Base-by-base conservation (phyloP, 148 eudicot species). In the Nyssa sinensis region DNA sequence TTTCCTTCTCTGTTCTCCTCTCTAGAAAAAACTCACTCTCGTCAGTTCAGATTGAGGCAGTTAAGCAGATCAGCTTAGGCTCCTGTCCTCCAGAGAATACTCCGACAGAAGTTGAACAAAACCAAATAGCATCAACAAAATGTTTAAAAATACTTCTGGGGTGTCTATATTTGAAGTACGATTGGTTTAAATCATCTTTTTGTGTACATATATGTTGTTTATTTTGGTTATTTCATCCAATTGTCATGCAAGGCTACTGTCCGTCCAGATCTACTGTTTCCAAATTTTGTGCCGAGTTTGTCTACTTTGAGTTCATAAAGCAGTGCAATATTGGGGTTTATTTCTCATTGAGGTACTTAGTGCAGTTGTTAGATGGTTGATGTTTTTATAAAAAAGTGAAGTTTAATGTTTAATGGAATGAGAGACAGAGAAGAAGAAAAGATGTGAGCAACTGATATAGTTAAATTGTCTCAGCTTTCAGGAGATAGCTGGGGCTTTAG, bases 321-420 rank as follows among this genome's bases (percentile, higher is more conserved):
- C 96, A 90, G 39, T 94, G 98, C 97, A 94, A 94, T 79, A 73
- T n/a, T n/a, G n/a, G n/a, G n/a, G n/a, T n/a, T n/a, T n/a, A n/a
- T n/a, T n/a, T n/a, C n/a, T n/a, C n/a, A 28, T 75, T 94, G 86
- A 92, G 97, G 98, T 94, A 88, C 70, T 74, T 28, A 67, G 28
- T 84, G 63, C 55, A 58, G 30, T 76, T 59, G n/a, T 62, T 61
- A 13, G 21, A 12, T n/a, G 51, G 31, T 32, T 79, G n/a, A n/a
- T n/a, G n/a, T n/a, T n/a, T n/a, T n/a, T n/a, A n/a, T n/a, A n/a
- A n/a, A n/a, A n/a, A n/a, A n/a, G n/a, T n/a, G n/a, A n/a, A n/a
- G n/a, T n/a, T n/a, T n/a, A n/a, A n/a, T n/a, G n/a, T n/a, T n/a
- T n/a, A n/a, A n/a, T n/a, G 7, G 25, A 39, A 17, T 62, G 47